Evolutionary conservation across 2,329 filamentous ascomycete species (phyloP), one percentile per base, ranked within the genome.

Genomic region (Sporothrix pseudoabietina): DNA sequence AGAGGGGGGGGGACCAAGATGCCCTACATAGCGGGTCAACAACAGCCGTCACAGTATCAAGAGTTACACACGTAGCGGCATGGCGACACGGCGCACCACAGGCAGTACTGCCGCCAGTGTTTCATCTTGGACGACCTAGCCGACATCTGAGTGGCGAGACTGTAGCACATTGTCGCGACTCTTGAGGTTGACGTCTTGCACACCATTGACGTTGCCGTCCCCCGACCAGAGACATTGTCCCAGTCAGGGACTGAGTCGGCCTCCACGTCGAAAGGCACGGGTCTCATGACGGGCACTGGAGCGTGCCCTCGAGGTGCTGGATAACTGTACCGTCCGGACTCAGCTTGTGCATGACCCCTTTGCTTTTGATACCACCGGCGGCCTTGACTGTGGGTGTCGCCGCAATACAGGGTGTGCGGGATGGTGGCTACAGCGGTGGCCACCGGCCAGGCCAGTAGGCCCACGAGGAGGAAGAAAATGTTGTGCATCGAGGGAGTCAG

Each of bases 1-100:
- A n/a, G n/a, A n/a, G n/a, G n/a, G n/a, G n/a, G n/a, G n/a, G n/a
- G n/a, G n/a, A n/a, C n/a, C n/a, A 26, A 5, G 30, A 19, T 19
- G 30, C 1, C 30, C 9, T 14, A 12, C 14, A 19, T 2, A 35
- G 30, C 55, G 14, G 55, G 14, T 59, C 30, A 59, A 16, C 55
- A 59, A 16, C 30, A 32, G 55, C 49, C 49, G 30, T 22, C 26
- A 1, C n/a, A 9, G 9, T 55, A 30, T 49, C 52, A 16, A 49
- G 61, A 47, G 4, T 65, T 44, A 65, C 61, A 65, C 61, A 4
- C 61, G 61, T 8, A 65, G 39, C 61, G n/a, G 61, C 39, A 47
- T 65, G 39, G 61, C 61, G 44, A 47, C 39, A 47, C 39, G 61
- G n/a, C 61, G 39, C 39, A 44, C 39, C 57, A 41, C 30, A 7